phyloP scores from a whole-genome alignment of 169 alveolate genomes.

The Plasmodium coatneyi region DNA sequence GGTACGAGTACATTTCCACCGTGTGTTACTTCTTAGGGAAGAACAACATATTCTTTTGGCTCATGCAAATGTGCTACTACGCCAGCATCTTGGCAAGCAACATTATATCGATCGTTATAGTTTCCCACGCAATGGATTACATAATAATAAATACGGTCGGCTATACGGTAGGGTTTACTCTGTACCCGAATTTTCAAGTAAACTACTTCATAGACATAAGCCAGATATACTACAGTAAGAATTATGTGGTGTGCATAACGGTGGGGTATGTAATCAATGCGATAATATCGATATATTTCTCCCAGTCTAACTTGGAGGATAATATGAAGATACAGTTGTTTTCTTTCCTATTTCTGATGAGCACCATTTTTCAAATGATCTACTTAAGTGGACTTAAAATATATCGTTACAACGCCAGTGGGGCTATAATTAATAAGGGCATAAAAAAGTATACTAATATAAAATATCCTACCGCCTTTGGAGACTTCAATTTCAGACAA shows the following conservation, averaged over 20 bases:
- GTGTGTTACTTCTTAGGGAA: slow-evolving; percentile 83
- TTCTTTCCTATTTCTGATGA: slow-evolving; percentile 81
- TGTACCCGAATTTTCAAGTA: slow-evolving; percentile 68
- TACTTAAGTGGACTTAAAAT: slow-evolving; percentile 43
- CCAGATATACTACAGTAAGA: slow-evolving; percentile 34
- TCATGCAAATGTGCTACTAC: slow-evolving; percentile 79
- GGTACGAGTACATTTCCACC: slow-evolving; percentile 83
- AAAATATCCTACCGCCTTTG: slow-evolving; percentile 76
- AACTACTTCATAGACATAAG: slow-evolving; percentile 7
- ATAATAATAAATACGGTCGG: slow-evolving; percentile 79
- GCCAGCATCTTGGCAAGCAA: slow-evolving; percentile 80
- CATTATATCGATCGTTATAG: slow-evolving; percentile 77
- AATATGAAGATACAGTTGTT: slow-evolving; percentile 80
- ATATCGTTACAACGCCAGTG: slow-evolving; percentile 33
- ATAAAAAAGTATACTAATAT: slow-evolving; percentile 17
- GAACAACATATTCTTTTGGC: slow-evolving; percentile 74
- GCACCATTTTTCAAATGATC: slow-evolving; percentile 76
- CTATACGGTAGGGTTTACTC: slow-evolving; percentile 79
- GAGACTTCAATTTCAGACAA: slow-evolving; percentile 71
- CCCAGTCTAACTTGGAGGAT: slow-evolving; percentile 82
- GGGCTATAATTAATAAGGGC: neutral
- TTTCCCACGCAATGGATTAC: slow-evolving; percentile 82
- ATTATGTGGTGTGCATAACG: slow-evolving; percentile 77
- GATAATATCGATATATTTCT: slow-evolving; percentile 75
- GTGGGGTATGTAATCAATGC: slow-evolving; percentile 83